Evolutionary conservation across 805 yeast species (phyloP).

Genomic region (Teunomyces barrocoloradensis): DNA sequence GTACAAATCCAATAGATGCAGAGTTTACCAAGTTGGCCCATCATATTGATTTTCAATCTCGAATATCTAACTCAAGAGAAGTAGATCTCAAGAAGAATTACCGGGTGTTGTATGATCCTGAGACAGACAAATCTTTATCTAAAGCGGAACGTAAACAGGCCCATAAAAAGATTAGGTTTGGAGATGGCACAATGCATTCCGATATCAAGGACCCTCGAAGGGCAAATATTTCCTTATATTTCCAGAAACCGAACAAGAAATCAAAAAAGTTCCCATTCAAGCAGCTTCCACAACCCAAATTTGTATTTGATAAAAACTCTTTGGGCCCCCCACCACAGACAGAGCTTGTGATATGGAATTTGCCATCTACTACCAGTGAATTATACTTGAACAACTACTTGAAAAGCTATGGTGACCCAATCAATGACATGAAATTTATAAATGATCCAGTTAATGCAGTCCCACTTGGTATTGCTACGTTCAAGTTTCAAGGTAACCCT

Average conservation of each 20-base stretch:
- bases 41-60: conserved; percentile 19
- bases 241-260: conserved; percentile 36
- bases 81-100: conserved; percentile 28
- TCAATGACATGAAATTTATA: conserved; percentile 56
- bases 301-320: conserved; percentile 64
- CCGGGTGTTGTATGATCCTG: conserved; percentile 51
- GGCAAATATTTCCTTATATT: conserved; percentile 22
- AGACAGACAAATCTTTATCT: conserved; percentile 31
- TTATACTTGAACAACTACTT: conserved; percentile 49
- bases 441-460: conserved; percentile 75
- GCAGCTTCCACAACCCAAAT: conserved; percentile 42
- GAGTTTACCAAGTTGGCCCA: conserved; percentile 29
- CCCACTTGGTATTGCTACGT: conserved; percentile 68
- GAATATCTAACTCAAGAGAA: conserved; percentile 9
- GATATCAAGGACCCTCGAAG: conserved; percentile 43
- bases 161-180: conserved; percentile 40
- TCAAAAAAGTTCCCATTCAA: conserved; percentile 43
- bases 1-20: conserved; percentile 30
- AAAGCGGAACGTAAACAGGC: conserved; percentile 31
- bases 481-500: conserved; percentile 56
- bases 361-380: conserved; percentile 54
- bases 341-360: conserved; percentile 68
- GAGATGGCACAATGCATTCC: conserved; percentile 15
- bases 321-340: conserved; percentile 71
- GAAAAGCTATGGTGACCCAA: conserved; percentile 56